Base-by-base conservation (phyloP, 2,329 filamentous ascomycete genomes). In the Calycina herbarum region DNA sequence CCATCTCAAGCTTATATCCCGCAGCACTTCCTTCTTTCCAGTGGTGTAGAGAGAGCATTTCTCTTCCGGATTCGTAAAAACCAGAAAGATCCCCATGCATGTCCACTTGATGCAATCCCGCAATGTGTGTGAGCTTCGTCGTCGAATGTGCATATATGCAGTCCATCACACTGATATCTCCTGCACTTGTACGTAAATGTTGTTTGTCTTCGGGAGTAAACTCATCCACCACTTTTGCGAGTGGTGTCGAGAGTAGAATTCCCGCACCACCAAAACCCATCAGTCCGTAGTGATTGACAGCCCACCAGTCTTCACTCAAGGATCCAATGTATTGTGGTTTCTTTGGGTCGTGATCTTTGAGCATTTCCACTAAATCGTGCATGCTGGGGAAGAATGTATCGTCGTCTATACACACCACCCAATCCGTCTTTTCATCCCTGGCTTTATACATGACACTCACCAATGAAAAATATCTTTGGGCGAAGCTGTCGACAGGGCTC, bases 401-500 rank as follows among this genome's bases (percentile, higher is more conserved):
- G 54, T 76, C 74, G 62, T 76, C 74, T 33, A 76, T 74, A 20
- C 66, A 56, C 17, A 69, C 65, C 29, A 72, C 64, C 74, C 74
- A 76, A 64, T 73, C 63, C 1, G 80, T 82, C 40, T 75, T 72
- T 0, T 76, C 71, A 29, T 78, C 73, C 60, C 76, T 71, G 56
- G 80, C 76, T 51, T 73, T 67, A 59, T 79, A 78, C 73, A 82
- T 76, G 4, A 80, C 73, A 35, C 76, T 73, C 8, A 82, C 73
- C 27, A 82, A 71, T 4, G 79, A 79, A 67, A 82, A 82, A 64
- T 82, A 82, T n/a, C 80, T 77, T 42, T 78, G 73, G 5, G 72
- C 68, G 48, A 75, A 75, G 1, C 61, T 62, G 57, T 75, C 71
- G 7, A 59, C 63, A 8, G 66, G 51, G 5, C 62, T 61, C 1